Percentiles rank a stretch among this genome's conserved stretches.
phyloP scores from a whole-genome alignment of 176 grass and related monocot species.

The Cenchrus fungigraminus region DNA sequence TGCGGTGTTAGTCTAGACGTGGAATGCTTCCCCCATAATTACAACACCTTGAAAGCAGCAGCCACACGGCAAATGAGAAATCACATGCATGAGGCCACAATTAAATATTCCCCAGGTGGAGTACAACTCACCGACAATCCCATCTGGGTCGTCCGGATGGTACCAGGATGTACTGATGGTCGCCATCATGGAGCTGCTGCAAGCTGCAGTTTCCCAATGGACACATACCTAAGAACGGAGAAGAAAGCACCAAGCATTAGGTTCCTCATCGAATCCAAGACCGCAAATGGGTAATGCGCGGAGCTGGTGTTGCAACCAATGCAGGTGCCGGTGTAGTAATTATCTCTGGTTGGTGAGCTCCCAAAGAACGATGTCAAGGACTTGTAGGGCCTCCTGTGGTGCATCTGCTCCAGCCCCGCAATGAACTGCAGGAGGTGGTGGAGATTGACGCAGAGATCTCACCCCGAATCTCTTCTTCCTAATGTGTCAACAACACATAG shows the following conservation, averaged over 20 bases:
- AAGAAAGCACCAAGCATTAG: constrained; percentile 1
- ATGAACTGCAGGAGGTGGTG: constrained; percentile 92
- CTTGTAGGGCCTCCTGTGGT: constrained; percentile 36
- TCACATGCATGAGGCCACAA: constrained; percentile 43
- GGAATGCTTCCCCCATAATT: constrained; percentile 84
- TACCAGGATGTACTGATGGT: constrained; percentile 71
- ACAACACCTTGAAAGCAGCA: constrained; percentile 12
- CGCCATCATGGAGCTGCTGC: constrained; percentile 64
- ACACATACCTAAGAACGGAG: constrained; percentile 54
- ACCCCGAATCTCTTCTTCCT: no score
- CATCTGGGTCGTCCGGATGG: constrained; percentile 90
- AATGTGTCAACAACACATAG: no score
- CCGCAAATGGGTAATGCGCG: not conserved
- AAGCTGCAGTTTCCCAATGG: constrained; percentile 83
- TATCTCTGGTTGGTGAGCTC: constrained; percentile 93
- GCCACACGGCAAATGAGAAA: constrained; percentile 36
- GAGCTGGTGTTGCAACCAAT: constrained; percentile 20
- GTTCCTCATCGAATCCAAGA: not conserved
- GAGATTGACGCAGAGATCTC: constrained; percentile 54
- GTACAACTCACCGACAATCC: constrained; percentile 68
- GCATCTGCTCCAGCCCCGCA: constrained; percentile 79
- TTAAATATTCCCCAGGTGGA: constrained; percentile 36
- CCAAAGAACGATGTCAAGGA: constrained; percentile 89
- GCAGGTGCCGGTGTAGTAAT: not conserved
- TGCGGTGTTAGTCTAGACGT: constrained; percentile 83